Conservation (phyloP, 164 flowering plant species). For the Cinnamomum micranthum region DNA sequence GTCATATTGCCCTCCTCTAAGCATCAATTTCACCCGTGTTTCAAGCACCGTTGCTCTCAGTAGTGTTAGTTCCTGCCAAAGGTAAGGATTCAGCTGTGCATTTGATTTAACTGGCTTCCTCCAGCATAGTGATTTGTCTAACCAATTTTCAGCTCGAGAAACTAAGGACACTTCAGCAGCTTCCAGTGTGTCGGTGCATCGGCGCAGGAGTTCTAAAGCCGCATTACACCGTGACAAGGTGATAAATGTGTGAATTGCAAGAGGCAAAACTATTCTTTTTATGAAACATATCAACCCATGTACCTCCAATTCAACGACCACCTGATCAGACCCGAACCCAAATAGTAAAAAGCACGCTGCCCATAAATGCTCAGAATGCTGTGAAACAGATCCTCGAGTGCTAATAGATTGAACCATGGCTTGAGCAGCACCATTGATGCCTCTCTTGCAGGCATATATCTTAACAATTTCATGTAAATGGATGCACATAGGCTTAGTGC, state of each 20-base stretch:
- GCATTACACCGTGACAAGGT: slow-evolving; percentile 75
- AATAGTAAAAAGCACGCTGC: slow-evolving; percentile 82
- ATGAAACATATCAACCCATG: slow-evolving; percentile 55
- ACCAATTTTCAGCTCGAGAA: slow-evolving; percentile 79
- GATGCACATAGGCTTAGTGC: slow-evolving; percentile 48
- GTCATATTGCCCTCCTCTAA: slow-evolving; percentile 81
- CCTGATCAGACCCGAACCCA: slow-evolving; percentile 59
- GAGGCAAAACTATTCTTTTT: slow-evolving; percentile 66
- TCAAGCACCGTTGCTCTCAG: slow-evolving; percentile 82
- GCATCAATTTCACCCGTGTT: slow-evolving; percentile 83
- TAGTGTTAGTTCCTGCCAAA: slow-evolving; percentile 91
- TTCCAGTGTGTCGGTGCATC: slow-evolving; percentile 75
- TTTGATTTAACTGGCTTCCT: slow-evolving; percentile 50
- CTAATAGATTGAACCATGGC: slow-evolving; percentile 71
- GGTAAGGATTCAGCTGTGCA: slow-evolving; percentile 78
- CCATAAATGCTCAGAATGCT: slow-evolving; percentile 81
- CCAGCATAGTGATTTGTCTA: slow-evolving; percentile 81
- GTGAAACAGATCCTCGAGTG: slow-evolving; percentile 39
- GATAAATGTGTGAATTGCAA: slow-evolving; percentile 63
- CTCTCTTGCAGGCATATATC: slow-evolving; percentile 67
- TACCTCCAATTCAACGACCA: slow-evolving; percentile 58
- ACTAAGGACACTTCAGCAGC: slow-evolving; percentile 79
- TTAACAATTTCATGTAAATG: slow-evolving; percentile 64
- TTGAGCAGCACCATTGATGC: slow-evolving; percentile 46
- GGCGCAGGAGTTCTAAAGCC: slow-evolving; percentile 73